phyloP scores from a whole-genome alignment of 2,329 filamentous ascomycete genomes.

The Stromatinia cepivora region DNA sequence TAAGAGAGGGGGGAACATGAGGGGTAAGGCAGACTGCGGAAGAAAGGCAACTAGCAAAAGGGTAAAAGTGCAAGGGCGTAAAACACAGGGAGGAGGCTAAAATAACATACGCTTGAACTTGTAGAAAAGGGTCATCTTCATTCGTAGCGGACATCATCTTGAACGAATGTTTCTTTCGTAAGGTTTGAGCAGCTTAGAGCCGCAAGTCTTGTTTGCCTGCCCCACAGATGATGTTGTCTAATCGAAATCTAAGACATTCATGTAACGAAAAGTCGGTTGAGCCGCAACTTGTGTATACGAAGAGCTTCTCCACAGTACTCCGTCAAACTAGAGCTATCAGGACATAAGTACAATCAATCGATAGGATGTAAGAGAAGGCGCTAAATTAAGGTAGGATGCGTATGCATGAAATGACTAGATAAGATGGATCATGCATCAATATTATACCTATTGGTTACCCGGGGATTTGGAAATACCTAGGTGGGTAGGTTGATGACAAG shows the following conservation, averaged over 20 bases:
- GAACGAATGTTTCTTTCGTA: slow-evolving; percentile 1
- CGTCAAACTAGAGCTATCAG: background rate
- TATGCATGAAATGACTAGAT: background rate
- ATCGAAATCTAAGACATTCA: slow-evolving; percentile 10
- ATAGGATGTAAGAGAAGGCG: background rate
- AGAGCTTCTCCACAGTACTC: slow-evolving; percentile 11
- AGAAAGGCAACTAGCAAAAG: background rate
- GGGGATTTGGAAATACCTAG: background rate
- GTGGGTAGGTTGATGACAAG: background rate
- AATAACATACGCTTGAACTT: slow-evolving; percentile 63
- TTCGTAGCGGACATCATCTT: slow-evolving; percentile 67
- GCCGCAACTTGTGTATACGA: slow-evolving; percentile 3
- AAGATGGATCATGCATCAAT: background rate
- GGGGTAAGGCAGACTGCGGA: slow-evolving; percentile 17
- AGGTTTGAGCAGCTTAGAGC: background rate
- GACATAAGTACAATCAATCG: background rate
- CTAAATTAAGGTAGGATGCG: slow-evolving; percentile 2
- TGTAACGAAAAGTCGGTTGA: slow-evolving; percentile 9
- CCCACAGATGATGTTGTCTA: slow-evolving; percentile 7
- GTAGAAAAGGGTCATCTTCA: slow-evolving; percentile 70
- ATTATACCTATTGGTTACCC: background rate
- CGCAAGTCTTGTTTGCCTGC: background rate
- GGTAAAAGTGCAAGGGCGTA: slow-evolving; percentile 6
- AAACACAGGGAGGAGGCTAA: slow-evolving; percentile 3
- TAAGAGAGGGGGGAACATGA: background rate